Evolutionary conservation across 257 asterid genomes (phyloP), one percentile per base, ranked within the genome.

Genomic region (Nicotiana attenuata): DNA sequence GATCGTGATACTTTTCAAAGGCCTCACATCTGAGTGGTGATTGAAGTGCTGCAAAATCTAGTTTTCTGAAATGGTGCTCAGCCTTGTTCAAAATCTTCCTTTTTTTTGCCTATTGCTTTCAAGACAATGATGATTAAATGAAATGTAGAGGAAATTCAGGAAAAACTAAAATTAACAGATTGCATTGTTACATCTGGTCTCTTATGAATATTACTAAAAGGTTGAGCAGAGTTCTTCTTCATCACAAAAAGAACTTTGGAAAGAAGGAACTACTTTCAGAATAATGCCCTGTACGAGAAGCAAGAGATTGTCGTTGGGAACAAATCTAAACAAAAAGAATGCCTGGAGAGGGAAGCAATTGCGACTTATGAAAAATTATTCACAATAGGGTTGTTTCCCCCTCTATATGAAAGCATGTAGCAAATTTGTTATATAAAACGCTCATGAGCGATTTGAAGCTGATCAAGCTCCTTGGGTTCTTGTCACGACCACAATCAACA

Each of bases 401-500:
- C 22, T 56, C 13, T 5, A 28, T 24, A 3, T 47, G 10, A 24
- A 2, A 50, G 35, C 63, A 14, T 50, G 41, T 50, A 75, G 16
- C 79, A 50, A 24, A 24, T 50, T 10, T 16, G 17, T 75, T 38
- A 53, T 50, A 26, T 17, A 31, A 1, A 15, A 17, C 7, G 16
- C 19, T 14, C 20, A 31, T 10, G 14, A 5, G 20, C 14, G 22
- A 45, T 3, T 78, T 11, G 38, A 59, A n/a, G n/a, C 3, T 20
- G 22, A 38, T 84, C 79, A 85, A 45, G 22, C 28, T 38, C 75
- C 86, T 26, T 81, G 79, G 78, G 55, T 83, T 33, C 93, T 87
- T 31, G 93, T 85, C 78, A 86, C 83, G 3, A 91, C 86, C 52
- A 91, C 93, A 17, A 90, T 88, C 85, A 90, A 52, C 77, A 92